These are phyloP conservation scores for Lasiodiplodia gonubiensis DNA, from an alignment of 2,329 filamentous ascomycete genomes.

Conservation along the genomic window DNA sequence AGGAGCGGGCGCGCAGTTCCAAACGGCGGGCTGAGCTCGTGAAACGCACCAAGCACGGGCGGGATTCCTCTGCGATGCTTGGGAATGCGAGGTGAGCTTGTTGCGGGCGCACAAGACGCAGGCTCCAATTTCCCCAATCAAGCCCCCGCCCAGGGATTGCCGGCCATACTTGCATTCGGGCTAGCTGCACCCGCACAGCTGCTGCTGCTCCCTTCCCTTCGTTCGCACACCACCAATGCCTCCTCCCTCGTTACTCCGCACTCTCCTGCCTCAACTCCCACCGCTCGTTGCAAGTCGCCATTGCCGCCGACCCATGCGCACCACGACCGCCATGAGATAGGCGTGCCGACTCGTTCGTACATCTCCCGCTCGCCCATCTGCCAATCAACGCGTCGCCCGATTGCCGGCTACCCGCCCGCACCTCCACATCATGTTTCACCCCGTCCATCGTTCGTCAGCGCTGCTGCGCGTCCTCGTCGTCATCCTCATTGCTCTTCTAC, in stretches of 20 bases:
- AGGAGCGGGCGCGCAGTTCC: not conserved
- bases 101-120: conserved; percentile 12
- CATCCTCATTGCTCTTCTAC: not conserved
- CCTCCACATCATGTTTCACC: conserved; percentile 23
- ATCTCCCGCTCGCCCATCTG: conserved; percentile 9
- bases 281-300: conserved; percentile 6
- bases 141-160: conserved; percentile 9
- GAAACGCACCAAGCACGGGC: not conserved
- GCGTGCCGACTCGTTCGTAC: conserved; percentile 3
- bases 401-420: conserved; percentile 1
- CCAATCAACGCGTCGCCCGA: conserved; percentile 1
- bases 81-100: conserved; percentile 12
- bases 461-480: conserved; percentile 1
- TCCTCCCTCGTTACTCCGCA: not conserved
- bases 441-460: conserved; percentile 16
- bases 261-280: not conserved
- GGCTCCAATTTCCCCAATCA: conserved; percentile 21
- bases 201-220: not conserved
- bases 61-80: conserved; percentile 12
- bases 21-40: not conserved
- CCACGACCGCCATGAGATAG: conserved; percentile 16
- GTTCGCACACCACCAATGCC: conserved; percentile 6
- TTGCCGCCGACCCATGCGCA: not conserved
- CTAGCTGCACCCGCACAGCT: not conserved
- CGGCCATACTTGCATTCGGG: not conserved